Evolutionary conservation across 176 grass and related monocot genomes (phyloP).

Genomic region (Phoenix roebelenii): DNA sequence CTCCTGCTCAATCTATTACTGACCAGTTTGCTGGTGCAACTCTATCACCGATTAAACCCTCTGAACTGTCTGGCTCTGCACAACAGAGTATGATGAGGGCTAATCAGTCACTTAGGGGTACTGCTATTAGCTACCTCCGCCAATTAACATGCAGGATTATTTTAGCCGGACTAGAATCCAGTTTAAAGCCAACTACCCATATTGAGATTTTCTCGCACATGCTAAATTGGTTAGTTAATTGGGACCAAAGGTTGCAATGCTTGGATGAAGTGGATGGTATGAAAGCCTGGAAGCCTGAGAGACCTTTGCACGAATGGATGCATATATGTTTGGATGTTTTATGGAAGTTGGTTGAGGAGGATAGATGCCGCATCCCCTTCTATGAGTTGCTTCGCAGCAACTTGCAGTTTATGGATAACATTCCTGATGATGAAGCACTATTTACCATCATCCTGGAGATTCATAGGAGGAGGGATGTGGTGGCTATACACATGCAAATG

Average conservation of each 20-base stretch:
- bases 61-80: conserved; percentile 49
- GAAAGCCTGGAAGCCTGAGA: conserved; percentile 54
- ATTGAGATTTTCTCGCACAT: conserved; percentile 70
- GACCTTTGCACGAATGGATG: conserved; percentile 86
- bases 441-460: conserved; percentile 97
- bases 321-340: conserved; percentile 81
- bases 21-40: conserved; percentile 62
- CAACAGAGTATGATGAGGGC: conserved; percentile 33
- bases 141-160: conserved; percentile 85
- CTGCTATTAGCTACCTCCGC: conserved; percentile 51
- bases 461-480: conserved; percentile 94
- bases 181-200: conserved; percentile 81
- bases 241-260: conserved; percentile 49
- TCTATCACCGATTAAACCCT: conserved; percentile 63
- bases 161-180: conserved; percentile 54
- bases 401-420: conserved; percentile 89
- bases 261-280: conserved; percentile 35
- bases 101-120: conserved; percentile 35
- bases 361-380: conserved; percentile 80
- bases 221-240: conserved; percentile 87
- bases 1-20: conserved; percentile 74
- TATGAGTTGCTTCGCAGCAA: conserved; percentile 83
- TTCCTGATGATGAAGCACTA: conserved; percentile 85
- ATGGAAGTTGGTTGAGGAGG: conserved; percentile 83
- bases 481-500: conserved; percentile 99